Evolutionary conservation across 352 stramenopile genomes (phyloP).

Genomic region (Globisporangium cylindrosporum): DNA sequence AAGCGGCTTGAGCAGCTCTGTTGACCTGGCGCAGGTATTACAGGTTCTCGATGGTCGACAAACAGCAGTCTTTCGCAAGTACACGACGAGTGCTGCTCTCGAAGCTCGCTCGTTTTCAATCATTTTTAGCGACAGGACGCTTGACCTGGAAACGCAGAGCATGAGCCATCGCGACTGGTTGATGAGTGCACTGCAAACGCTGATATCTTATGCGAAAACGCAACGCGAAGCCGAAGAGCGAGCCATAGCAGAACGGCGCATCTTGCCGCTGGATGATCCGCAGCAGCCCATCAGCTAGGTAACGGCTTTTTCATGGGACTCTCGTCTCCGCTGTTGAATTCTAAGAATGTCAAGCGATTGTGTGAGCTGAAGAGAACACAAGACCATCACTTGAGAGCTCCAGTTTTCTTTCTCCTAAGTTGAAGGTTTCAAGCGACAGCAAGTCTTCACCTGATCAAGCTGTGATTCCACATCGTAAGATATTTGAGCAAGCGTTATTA

Average conservation of each 20-base stretch:
- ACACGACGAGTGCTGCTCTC: constrained; percentile 35
- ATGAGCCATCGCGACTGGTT: constrained; percentile 80
- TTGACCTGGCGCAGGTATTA: constrained; percentile 71
- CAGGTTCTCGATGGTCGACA: constrained; percentile 66
- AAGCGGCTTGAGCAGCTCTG: constrained; percentile 56
- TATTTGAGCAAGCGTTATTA: constrained; percentile 11
- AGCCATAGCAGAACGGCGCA: constrained; percentile 64
- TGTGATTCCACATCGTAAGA: neutral
- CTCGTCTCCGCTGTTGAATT: constrained; percentile 1
- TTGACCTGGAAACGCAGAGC: constrained; percentile 80
- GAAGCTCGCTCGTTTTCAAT: constrained; percentile 69
- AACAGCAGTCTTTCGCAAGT: constrained; percentile 81
- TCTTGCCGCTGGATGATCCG: constrained; percentile 38
- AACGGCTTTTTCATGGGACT: neutral
- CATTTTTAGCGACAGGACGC: constrained; percentile 68
- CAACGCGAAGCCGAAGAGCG: constrained; percentile 72
- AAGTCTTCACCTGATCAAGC: neutral
- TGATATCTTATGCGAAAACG: constrained; percentile 67
- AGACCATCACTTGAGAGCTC: neutral
- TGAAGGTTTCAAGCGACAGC: neutral
- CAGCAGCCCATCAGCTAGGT: neutral
- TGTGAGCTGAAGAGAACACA: neutral
- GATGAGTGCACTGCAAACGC: constrained; percentile 68
- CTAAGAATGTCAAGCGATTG: neutral
- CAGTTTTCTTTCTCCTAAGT: neutral